Conservation (phyloP, 345 rosid genomes). For the Noccaea bulbosa region DNA sequence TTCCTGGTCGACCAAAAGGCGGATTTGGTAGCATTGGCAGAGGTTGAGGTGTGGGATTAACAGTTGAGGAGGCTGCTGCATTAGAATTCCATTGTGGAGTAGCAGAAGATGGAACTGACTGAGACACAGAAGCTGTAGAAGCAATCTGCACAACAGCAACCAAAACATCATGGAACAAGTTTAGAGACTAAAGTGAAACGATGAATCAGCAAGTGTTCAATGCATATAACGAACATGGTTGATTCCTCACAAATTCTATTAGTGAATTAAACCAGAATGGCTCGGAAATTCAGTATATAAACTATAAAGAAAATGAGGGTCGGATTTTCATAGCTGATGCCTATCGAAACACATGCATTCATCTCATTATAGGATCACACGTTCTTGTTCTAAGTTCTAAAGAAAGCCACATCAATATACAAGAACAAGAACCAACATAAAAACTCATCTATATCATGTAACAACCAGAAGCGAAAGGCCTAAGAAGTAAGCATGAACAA, state of each 20-base stretch:
- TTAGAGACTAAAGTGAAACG: constrained; percentile 18
- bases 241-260: neutral
- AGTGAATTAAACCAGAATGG: neutral
- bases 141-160: constrained; percentile 45
- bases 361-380: constrained; percentile 1
- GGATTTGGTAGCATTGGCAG: constrained; percentile 42
- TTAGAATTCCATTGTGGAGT: constrained; percentile 47
- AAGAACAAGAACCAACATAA: neutral
- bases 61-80: constrained; percentile 35
- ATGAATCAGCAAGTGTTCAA: constrained; percentile 6
- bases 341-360: constrained; percentile 15
- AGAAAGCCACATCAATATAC: neutral
- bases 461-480: constrained; percentile 12
- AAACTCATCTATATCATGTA: constrained; percentile 1
- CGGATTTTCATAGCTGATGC: neutral
- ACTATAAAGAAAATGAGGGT: too few species aligned
- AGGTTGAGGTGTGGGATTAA: constrained; percentile 47
- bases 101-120: constrained; percentile 47
- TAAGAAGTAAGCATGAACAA: constrained; percentile 12
- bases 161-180: constrained; percentile 50
- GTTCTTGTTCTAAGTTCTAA: neutral
- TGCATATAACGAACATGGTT: neutral
- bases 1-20: constrained; percentile 52
- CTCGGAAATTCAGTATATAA: neutral
- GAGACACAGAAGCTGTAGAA: constrained; percentile 48